Evolutionary conservation across 768 basidiomycete species (phyloP).

Genomic region (Plicaturopsis crispa): DNA sequence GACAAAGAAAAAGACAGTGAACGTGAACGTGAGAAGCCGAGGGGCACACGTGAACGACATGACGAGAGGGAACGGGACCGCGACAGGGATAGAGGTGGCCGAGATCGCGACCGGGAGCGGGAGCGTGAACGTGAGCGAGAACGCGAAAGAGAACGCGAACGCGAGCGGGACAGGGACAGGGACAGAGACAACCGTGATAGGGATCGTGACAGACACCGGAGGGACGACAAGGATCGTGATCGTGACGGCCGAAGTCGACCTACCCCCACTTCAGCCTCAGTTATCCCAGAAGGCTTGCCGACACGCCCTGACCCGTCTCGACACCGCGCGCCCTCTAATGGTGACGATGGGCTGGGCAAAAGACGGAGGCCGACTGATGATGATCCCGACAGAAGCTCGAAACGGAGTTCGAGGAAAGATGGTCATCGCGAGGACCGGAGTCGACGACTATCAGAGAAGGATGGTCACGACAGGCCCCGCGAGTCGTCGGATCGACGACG

Average conservation of each 20-base stretch:
- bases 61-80: constrained; percentile 33
- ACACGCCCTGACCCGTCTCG: constrained; percentile 53
- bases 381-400: constrained; percentile 73
- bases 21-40: too few relatives aligned
- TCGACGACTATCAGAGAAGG: constrained; percentile 62
- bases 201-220: constrained; percentile 47
- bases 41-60: too few relatives aligned
- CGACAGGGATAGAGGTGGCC: constrained; percentile 26
- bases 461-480: constrained; percentile 55
- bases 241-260: constrained; percentile 30
- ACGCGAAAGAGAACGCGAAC: constrained; percentile 33
- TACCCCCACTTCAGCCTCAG: constrained; percentile 18
- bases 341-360: constrained; percentile 68
- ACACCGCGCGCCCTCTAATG: constrained; percentile 38
- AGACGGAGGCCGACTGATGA: constrained; percentile 63
- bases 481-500: constrained; percentile 62
- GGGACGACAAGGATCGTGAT: constrained; percentile 60
- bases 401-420: constrained; percentile 77
- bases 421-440: constrained; percentile 68
- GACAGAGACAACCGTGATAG: constrained; percentile 32
- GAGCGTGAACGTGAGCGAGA: constrained; percentile 30
- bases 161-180: constrained; percentile 30
- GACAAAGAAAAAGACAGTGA: constrained; percentile 40
- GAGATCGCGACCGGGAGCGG: constrained; percentile 27
- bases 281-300: constrained; percentile 41